Evolutionary conservation across 1,139 yeast genomes (phyloP), one percentile per base, ranked within the genome.

Genomic region (Lodderomyces parapsilosis): DNA sequence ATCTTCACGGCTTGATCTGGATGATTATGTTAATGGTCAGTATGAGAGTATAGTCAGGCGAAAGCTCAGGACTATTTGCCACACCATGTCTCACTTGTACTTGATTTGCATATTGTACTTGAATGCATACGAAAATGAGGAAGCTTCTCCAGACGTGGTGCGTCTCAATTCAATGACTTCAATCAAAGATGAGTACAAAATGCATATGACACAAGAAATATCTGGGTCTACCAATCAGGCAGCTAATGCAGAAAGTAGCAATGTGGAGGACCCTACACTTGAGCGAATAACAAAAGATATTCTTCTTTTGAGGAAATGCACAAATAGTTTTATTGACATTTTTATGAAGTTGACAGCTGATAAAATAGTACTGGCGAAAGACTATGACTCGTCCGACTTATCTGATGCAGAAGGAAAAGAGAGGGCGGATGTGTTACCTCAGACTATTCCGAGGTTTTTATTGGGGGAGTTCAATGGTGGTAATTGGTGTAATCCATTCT

Each of bases 401-500:
- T 65, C 71, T 0, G 68, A 63, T 20, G 59, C 53, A 10, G 63
- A 60, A 41, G 74, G 71, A 2, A 65, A 62, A 41, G 73, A 65
- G 33, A 53, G 76, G 24, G 62, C 56, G 48, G 65, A 74, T 38
- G 46, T 66, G 11, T 55, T 84, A 22, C 91, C 91, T 0, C 84
- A 83, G 56, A 65, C 80, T 2, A 78, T 81, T 51, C 87, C 91
- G n/a, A 66, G 93, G 45, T 81, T 83, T 53, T 60, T 84, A 7
- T 67, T 73, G 28, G 79, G 80, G 38, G 82, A 78, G 45, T 84
- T 81, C 57, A 81, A 81, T 53, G 91, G 89, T 8, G 90, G 89
- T 7, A 81, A 82, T 51, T 84, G 88, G 83, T 75, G 80, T 41
- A 84, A 83, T 53, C 86, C 86, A 24, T 81, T 83, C 52, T 80